phyloP scores from a whole-genome alignment of 164 flowering plant genomes.

The Hamamelis virginiana region DNA sequence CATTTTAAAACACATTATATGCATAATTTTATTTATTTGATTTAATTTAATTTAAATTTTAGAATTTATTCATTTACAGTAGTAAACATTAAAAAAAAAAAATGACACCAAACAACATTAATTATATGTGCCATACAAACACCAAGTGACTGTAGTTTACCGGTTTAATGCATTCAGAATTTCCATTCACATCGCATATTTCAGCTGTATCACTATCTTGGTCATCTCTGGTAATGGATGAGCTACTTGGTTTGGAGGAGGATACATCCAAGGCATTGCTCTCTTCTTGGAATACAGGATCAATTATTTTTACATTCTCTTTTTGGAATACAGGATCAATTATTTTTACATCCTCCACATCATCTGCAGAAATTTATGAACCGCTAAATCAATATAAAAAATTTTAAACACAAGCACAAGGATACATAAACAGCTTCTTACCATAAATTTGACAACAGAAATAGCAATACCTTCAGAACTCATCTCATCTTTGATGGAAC shows the following conservation, averaged over 20 bases:
- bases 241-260: conserved; percentile 27
- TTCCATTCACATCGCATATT: conserved; percentile 21
- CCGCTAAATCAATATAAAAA: neutral
- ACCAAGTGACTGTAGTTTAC: conserved; percentile 23
- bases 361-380: conserved; percentile 31
- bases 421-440: conserved; percentile 2
- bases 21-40: no score
- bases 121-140: neutral
- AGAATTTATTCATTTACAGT: no score
- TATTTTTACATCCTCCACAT: conserved; percentile 21
- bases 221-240: conserved; percentile 15
- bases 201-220: conserved; percentile 23
- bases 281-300: conserved; percentile 22
- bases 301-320: conserved; percentile 24
- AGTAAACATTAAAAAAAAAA: conserved; percentile 6
- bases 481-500: conserved; percentile 15
- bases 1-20: no score
- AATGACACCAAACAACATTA: neutral
- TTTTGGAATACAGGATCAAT: conserved; percentile 22
- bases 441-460: neutral
- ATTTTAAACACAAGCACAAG: neutral
- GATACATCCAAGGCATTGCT: conserved; percentile 15
- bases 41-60: no score
- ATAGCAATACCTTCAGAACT: conserved; percentile 42
- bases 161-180: conserved; percentile 25